Conservation (phyloP, 2,329 filamentous ascomycete genomes). For the Periconia macrospinosa region DNA sequence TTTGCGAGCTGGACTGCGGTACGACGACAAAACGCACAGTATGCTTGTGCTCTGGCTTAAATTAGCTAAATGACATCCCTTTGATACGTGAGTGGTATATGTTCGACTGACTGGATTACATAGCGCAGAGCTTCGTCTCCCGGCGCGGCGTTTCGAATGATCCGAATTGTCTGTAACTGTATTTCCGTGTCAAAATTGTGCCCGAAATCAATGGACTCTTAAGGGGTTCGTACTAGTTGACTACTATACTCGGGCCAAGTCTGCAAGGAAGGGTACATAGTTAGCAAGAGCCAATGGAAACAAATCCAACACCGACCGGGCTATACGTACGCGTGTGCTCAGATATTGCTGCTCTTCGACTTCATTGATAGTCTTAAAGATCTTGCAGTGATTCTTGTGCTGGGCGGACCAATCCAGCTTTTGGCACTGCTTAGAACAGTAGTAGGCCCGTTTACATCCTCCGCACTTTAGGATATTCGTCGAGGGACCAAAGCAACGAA, state of each 20-base stretch:
- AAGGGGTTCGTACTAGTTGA: background rate
- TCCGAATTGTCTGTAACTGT: constrained; percentile 12
- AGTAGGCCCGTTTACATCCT: constrained; percentile 17
- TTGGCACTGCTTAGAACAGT: constrained; percentile 23
- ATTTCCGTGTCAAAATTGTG: background rate
- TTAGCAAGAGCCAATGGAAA: too few species aligned
- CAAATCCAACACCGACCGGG: background rate
- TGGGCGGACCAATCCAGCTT: constrained; percentile 18
- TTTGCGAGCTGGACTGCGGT: constrained; percentile 15
- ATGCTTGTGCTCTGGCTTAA: constrained; percentile 16
- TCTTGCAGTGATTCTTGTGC: constrained; percentile 23
- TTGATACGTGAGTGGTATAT: background rate
- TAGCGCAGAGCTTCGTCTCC: constrained; percentile 12
- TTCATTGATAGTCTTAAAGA: constrained; percentile 16
- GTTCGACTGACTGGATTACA: constrained; percentile 17
- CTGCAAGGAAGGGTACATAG: too few species aligned
- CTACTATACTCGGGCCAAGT: background rate
- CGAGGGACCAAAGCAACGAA: constrained; percentile 18
- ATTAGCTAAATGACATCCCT: background rate
- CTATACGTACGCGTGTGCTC: background rate
- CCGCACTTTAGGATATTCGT: constrained; percentile 16
- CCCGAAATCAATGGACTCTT: background rate
- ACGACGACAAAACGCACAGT: constrained; percentile 17
- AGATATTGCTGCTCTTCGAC: constrained; percentile 17
- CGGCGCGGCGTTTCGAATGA: constrained; percentile 12